A percentile compares a stretch with the other conserved stretches of the same genome.
Conservation (phyloP, 805 yeast species). For the Ascoidea asiatica region DNA sequence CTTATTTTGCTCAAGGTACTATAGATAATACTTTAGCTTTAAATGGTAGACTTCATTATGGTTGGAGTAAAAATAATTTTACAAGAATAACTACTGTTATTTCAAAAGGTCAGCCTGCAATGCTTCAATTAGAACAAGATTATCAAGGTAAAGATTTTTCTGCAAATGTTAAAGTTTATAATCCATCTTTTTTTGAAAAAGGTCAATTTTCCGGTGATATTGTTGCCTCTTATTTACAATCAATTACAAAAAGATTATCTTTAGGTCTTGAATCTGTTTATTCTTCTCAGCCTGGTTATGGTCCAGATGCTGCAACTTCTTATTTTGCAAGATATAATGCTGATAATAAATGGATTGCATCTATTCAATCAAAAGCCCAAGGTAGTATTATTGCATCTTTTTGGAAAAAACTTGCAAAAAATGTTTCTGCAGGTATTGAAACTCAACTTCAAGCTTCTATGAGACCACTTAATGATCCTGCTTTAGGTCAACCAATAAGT, state of each 20-base stretch:
- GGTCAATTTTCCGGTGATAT: slow-evolving; percentile 83
- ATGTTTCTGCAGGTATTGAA: slow-evolving; percentile 91
- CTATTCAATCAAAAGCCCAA: slow-evolving; percentile 87
- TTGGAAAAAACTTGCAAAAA: slow-evolving; percentile 88
- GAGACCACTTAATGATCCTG: slow-evolving; percentile 59
- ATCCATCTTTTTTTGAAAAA: slow-evolving; percentile 61
- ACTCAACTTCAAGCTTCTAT: slow-evolving; percentile 68
- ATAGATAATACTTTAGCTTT: slow-evolving; percentile 76
- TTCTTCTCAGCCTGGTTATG: slow-evolving; percentile 58
- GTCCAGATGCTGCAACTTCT: slow-evolving; percentile 86
- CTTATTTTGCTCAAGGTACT: slow-evolving; percentile 79
- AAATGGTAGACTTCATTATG: slow-evolving; percentile 82
- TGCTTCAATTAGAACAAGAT: slow-evolving; percentile 95
- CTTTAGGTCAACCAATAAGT: slow-evolving; percentile 70
- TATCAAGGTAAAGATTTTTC: slow-evolving; percentile 83
- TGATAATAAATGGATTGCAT: slow-evolving; percentile 74
- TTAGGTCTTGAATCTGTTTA: slow-evolving; percentile 89
- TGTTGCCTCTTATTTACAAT: slow-evolving; percentile 83
- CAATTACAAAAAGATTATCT: slow-evolving; percentile 70
- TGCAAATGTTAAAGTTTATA: slow-evolving; percentile 77
- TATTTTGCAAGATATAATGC: slow-evolving; percentile 83
- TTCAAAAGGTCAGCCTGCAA: slow-evolving; percentile 78
- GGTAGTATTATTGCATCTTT: slow-evolving; percentile 82
- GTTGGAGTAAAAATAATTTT: slow-evolving; percentile 69
- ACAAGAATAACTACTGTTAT: slow-evolving; percentile 82